phyloP scores from a whole-genome alignment of 768 basidiomycete genomes.

The Russula abietina region DNA sequence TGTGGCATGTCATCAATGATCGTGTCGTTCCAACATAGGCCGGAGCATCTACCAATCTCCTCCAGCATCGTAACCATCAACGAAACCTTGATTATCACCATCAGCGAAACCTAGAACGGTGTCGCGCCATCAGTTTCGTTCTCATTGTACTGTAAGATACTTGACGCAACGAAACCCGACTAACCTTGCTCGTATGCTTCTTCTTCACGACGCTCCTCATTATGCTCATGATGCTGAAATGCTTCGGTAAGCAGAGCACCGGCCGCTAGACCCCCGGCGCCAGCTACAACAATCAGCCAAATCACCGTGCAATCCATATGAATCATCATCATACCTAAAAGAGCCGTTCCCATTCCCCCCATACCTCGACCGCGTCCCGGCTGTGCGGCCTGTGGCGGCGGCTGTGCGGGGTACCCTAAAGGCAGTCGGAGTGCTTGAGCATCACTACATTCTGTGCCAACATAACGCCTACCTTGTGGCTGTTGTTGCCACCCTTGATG shows the following conservation, averaged over 20 bases:
- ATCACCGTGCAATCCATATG: neutral
- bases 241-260: slow-evolving; percentile 51
- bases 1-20: neutral
- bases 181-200: slow-evolving; percentile 36
- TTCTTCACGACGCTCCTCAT: slow-evolving; percentile 36
- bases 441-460: neutral
- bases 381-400: neutral
- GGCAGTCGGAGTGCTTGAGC: neutral
- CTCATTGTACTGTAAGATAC: neutral
- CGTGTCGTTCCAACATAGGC: neutral
- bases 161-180: slow-evolving; percentile 6
- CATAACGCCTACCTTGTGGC: slow-evolving; percentile 11
- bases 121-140: neutral
- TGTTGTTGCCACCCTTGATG: slow-evolving; percentile 21
- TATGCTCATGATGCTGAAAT: slow-evolving; percentile 39
- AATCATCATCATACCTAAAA: slow-evolving; percentile 10
- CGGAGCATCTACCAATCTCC: slow-evolving; percentile 25
- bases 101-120: slow-evolving; percentile 31
- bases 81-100: slow-evolving; percentile 23
- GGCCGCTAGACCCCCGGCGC: slow-evolving; percentile 61
- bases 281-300: slow-evolving; percentile 29
- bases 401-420: slow-evolving; percentile 14
- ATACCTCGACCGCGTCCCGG: too few relatives aligned
- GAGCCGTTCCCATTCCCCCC: neutral
- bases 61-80: slow-evolving; percentile 26